phyloP scores from a whole-genome alignment of 768 basidiomycete genomes.

The Pulveroboletus sp. region DNA sequence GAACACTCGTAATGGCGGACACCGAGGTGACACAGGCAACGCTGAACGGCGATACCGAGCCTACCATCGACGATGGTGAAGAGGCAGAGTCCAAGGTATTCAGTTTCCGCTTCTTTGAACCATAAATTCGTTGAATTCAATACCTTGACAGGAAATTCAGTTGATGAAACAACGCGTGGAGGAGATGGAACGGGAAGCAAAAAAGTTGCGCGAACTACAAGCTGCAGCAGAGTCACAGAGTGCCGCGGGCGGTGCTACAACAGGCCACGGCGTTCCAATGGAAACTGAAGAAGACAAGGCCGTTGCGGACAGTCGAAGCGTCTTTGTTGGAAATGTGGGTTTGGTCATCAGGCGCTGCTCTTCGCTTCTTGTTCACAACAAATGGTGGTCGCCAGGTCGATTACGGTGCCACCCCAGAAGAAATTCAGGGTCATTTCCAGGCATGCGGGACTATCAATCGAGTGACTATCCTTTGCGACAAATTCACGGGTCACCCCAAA shows the following conservation, averaged over 20 bases:
- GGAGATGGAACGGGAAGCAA: constrained; percentile 91
- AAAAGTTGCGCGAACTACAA: constrained; percentile 82
- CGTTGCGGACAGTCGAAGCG: constrained; percentile 76
- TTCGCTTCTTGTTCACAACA: constrained; percentile 9
- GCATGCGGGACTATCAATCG: constrained; percentile 98
- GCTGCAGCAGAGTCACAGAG: constrained; percentile 65
- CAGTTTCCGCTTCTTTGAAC: constrained; percentile 3
- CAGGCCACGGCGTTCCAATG: constrained; percentile 49
- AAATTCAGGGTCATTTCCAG: constrained; percentile 96
- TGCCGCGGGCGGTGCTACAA: constrained; percentile 41
- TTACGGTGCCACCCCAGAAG: constrained; percentile 95
- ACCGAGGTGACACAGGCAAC: constrained; percentile 42
- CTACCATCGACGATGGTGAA: constrained; percentile 52
- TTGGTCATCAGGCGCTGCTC: constrained; percentile 4
- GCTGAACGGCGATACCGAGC: constrained; percentile 29
- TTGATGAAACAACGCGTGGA: constrained; percentile 90
- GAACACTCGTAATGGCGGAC: constrained; percentile 46
- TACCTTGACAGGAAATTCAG: constrained; percentile 64
- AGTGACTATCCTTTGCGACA: constrained; percentile 98
- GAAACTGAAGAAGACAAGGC: constrained; percentile 85
- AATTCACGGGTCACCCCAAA: constrained; percentile 99
- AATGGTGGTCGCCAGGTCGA: constrained; percentile 67
- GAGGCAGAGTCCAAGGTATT: constrained; percentile 61
- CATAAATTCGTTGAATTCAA: constrained; percentile 12
- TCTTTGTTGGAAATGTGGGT: constrained; percentile 95